Evolutionary conservation across 1,139 yeast genomes (phyloP).

Genomic region (Pneumocystis sp.): DNA sequence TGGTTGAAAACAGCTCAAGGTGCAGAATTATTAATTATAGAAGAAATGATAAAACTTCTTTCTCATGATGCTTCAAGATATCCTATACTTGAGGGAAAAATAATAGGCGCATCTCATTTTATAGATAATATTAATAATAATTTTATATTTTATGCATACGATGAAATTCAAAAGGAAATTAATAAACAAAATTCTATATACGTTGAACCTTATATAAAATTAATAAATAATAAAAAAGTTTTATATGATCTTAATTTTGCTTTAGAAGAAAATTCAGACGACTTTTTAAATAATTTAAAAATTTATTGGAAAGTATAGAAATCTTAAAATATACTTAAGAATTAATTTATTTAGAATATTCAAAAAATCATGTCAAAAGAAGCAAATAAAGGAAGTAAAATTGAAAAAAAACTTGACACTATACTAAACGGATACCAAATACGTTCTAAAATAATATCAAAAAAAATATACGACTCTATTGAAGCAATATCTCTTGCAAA

Average conservation of each 20-base stretch:
- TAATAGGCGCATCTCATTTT: constrained; percentile 5
- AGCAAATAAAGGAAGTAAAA: constrained; percentile 23
- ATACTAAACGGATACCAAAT: constrained; percentile 26
- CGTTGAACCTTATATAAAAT: constrained; percentile 4
- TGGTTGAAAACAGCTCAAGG: constrained; percentile 25
- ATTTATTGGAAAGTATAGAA: constrained; percentile 15
- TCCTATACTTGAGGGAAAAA: constrained; percentile 18
- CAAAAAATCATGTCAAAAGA: constrained; percentile 5
- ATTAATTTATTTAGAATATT: background rate
- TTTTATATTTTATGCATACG: constrained; percentile 20
- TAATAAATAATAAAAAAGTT: background rate
- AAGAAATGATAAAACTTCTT: constrained; percentile 23
- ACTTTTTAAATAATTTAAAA: constrained; percentile 12
- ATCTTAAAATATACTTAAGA: constrained; percentile 13
- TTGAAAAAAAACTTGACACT: constrained; percentile 25
- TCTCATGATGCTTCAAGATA: constrained; percentile 35
- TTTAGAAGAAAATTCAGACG: background rate
- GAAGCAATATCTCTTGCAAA: constrained; percentile 5
- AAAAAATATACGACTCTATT: constrained; percentile 9
- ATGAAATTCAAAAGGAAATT: constrained; percentile 24
- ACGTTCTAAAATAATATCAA: constrained; percentile 4
- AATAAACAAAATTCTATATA: background rate
- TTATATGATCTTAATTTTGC: background rate
- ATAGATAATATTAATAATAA: constrained; percentile 27
- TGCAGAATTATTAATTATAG: constrained; percentile 8